These are phyloP conservation scores for Syncephalis fuscata DNA, from an alignment of 371 early-diverging fungal genomes.

Conservation along the genomic window DNA sequence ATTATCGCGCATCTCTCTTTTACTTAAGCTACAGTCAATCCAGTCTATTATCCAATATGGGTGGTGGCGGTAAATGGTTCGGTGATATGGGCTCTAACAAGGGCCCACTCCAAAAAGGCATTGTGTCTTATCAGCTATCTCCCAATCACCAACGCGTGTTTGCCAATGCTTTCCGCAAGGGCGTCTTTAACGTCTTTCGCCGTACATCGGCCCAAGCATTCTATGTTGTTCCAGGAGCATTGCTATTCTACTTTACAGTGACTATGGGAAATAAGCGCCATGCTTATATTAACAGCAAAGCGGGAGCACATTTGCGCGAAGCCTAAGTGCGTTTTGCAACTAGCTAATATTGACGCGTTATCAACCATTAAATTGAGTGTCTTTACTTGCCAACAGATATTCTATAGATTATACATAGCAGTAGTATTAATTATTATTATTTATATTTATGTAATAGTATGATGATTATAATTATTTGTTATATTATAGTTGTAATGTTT, in stretches of 20 bases:
- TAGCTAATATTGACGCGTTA: no score
- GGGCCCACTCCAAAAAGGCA: conserved; percentile 11
- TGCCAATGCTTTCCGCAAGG: conserved; percentile 51
- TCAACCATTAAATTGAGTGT: no score
- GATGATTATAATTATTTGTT: no score
- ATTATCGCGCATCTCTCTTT: no score
- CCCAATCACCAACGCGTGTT: conserved; percentile 65
- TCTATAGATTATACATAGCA: no score
- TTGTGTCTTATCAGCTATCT: conserved; percentile 47
- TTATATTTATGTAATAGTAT: no score
- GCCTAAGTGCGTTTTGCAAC: neutral
- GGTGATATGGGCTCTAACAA: conserved; percentile 33
- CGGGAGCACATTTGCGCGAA: conserved; percentile 18
- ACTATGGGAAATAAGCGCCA: conserved; percentile 40
- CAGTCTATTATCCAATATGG: no score
- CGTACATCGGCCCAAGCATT: conserved; percentile 50
- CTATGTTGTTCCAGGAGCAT: conserved; percentile 50
- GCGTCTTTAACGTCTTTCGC: conserved; percentile 62
- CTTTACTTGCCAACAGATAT: no score
- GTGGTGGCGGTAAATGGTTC: conserved; percentile 16
- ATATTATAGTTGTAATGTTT: no score
- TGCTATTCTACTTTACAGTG: conserved; percentile 40
- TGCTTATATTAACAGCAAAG: conserved; percentile 51
- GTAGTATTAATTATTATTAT: no score
- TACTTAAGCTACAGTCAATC: no score